These are phyloP conservation scores for Colletotrichum noveboracense DNA, from an alignment of 2,329 filamentous ascomycete species.

Conservation along the genomic window DNA sequence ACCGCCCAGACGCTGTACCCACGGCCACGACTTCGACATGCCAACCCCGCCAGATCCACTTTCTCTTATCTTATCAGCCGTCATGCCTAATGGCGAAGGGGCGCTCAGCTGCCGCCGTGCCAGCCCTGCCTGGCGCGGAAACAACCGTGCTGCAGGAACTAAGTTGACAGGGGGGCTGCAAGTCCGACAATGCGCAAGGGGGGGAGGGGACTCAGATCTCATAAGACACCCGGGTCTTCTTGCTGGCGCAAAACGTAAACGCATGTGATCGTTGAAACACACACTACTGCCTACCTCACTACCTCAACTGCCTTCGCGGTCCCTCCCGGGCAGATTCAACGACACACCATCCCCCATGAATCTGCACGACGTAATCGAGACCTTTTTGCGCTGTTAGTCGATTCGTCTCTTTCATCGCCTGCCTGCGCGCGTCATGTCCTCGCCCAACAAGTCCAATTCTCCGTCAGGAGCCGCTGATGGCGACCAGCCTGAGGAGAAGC, in stretches of 20 bases:
- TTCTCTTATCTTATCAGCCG: conserved; percentile 9
- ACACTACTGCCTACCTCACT: neutral
- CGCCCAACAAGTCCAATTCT: conserved; percentile 21
- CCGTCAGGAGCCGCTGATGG: conserved; percentile 8
- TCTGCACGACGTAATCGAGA: neutral
- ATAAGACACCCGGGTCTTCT: neutral
- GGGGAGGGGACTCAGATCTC: conserved; percentile 6
- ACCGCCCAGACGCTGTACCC: neutral
- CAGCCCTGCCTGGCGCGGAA: conserved; percentile 13
- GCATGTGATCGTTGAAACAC: conserved; percentile 19
- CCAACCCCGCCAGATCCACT: conserved; percentile 20
- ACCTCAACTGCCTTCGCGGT: neutral
- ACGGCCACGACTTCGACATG: neutral
- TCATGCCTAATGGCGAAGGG: neutral
- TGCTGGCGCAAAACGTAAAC: neutral
- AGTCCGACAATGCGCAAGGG: conserved; percentile 1
- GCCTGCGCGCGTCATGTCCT: conserved; percentile 13
- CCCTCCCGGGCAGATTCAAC: neutral
- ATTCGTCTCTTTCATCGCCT: neutral
- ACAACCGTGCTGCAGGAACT: conserved; percentile 20
- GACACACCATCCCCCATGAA: neutral
- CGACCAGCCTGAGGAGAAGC: conserved; percentile 48
- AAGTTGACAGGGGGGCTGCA: conserved; percentile 6
- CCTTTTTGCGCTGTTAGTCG: neutral
- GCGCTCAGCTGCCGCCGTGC: neutral